A percentile compares a stretch with the other conserved stretches of the same genome.
phyloP scores from a whole-genome alignment of 116 monocot genomes.

The Iris pallida region DNA sequence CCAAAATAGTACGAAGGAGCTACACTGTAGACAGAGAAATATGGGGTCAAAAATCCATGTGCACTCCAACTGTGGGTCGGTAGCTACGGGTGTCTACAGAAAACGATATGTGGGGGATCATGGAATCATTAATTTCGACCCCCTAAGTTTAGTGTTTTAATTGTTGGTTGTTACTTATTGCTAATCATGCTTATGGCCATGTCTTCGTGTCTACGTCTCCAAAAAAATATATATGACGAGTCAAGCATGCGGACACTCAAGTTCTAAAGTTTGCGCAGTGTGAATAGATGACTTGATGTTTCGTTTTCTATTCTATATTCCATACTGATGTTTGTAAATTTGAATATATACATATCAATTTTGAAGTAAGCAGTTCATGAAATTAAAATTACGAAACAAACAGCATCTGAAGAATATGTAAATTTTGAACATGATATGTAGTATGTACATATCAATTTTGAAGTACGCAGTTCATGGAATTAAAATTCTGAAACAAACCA shows the following conservation, averaged over 20 bases:
- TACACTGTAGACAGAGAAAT: too few relatives aligned
- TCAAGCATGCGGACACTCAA: not conserved
- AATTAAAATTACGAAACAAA: too few relatives aligned
- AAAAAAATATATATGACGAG: not conserved
- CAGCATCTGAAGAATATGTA: too few relatives aligned
- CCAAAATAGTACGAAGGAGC: too few relatives aligned
- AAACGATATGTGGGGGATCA: not conserved
- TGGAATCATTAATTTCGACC: not conserved
- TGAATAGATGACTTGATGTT: not conserved
- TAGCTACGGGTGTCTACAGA: too few relatives aligned
- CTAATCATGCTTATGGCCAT: not conserved
- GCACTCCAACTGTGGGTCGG: too few relatives aligned
- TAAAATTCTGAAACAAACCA: not conserved
- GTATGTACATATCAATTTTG: not conserved
- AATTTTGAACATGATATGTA: not conserved
- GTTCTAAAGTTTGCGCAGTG: not conserved
- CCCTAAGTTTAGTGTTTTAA: not conserved
- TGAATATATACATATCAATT: not conserved
- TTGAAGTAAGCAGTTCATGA: too few relatives aligned
- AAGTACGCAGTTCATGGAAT: not conserved
- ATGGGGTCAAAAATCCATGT: too few relatives aligned
- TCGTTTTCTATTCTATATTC: not conserved
- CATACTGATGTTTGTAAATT: not conserved
- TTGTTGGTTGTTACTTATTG: not conserved
- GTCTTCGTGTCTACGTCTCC: conserved; percentile 11